phyloP scores from a whole-genome alignment of 306 rosid genomes.

The Cicer bijugum region DNA sequence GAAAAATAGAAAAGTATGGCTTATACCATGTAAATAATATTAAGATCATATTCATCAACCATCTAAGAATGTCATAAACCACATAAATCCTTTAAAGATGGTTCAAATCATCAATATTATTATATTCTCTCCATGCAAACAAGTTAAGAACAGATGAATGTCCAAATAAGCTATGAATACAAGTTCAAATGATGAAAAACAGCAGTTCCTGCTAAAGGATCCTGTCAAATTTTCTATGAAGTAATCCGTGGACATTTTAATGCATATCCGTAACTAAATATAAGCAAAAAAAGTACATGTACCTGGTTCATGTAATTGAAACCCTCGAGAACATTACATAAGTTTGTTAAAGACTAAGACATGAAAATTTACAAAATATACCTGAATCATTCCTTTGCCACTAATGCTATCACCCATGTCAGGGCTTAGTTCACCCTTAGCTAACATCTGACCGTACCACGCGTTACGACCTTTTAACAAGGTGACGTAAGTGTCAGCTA shows the following conservation, averaged over 20 bases:
- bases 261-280: too few relatives aligned
- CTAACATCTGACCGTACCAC: constrained; percentile 70
- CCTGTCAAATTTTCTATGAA: constrained; percentile 16
- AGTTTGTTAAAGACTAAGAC: neutral
- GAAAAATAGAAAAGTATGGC: neutral
- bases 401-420: constrained; percentile 94
- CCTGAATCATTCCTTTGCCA: constrained; percentile 99
- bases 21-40: neutral
- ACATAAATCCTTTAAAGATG: neutral
- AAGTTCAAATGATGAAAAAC: constrained; percentile 8
- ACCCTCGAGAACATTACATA: neutral
- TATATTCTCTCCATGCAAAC: too few relatives aligned
- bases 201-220: neutral
- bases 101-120: too few relatives aligned
- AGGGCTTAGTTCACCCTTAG: constrained; percentile 81
- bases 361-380: constrained; percentile 37
- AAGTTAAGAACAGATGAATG: too few relatives aligned
- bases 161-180: too few relatives aligned
- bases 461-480: constrained; percentile 80
- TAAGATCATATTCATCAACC: constrained; percentile 11
- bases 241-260: neutral
- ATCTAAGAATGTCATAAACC: constrained; percentile 22
- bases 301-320: neutral
- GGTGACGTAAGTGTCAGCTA: constrained; percentile 91
- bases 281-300: too few relatives aligned